Base-by-base conservation (phyloP, 2,329 filamentous ascomycete species). In the Hypoxylon sp. region DNA sequence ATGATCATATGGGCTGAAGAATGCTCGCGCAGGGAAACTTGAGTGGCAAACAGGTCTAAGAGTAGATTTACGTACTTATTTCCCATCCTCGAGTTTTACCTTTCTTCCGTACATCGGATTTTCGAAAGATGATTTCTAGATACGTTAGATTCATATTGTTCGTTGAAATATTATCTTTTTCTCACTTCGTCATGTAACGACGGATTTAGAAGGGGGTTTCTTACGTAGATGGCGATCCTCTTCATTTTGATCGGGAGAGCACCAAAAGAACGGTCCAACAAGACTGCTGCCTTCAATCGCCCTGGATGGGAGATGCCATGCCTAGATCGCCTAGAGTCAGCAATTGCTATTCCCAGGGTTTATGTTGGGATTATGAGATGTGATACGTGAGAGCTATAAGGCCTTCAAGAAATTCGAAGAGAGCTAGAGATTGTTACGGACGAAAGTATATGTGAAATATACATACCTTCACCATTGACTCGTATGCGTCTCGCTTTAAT, bases 81-180 rank as follows among this genome's bases (percentile, higher is more conserved):
- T 90, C 89, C 87, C 88, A 90, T 49, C 89, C 89, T 61, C 89
- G 85, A 14, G 88, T 90, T 74, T 83, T 84, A 68, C 87, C 88
- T 79, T 88, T 89, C 76, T 90, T 90, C 56, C 87, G 86, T 35
- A 90, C 88, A 74, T 90, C 88, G n/a, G 86, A 89, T 78, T 90
- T 90, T 72, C 89, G 86, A 75, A 88, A 89, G 66, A 90, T 84
- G 72, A 90, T 86, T 74, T 90, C 85, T 87, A 64, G 6, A 7
- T 42, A 56, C 2, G 51, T 75, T 60, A 75, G 72, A 61, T 35
- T 20, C 6, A 30, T 31, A 40, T 22, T 40, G 10, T 35, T 31
- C 49, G 8, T 25, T 11, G 22, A 54, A 22, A n/a, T 57, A 22
- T 22, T 13, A 49, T 42, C 20, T 1, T 48, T 46, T 10, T 22